Evolutionary conservation across 345 rosid genomes (phyloP).

Genomic region (Conringia planisiliqua): DNA sequence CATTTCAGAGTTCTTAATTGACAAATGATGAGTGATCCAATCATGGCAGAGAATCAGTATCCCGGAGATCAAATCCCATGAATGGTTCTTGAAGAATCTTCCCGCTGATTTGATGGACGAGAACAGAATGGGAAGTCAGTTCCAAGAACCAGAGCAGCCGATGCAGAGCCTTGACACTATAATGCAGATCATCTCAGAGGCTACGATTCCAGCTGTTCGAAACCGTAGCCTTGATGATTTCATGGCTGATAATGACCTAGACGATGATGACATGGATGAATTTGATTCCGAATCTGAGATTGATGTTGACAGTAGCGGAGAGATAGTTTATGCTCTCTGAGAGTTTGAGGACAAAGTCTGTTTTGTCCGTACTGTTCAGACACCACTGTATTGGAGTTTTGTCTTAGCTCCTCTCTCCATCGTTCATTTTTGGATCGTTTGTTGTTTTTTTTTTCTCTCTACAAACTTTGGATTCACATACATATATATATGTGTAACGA

Average conservation of each 20-base stretch:
- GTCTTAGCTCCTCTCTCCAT: slow-evolving; percentile 16
- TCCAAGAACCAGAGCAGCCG: slow-evolving; percentile 85
- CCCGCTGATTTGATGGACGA: slow-evolving; percentile 75
- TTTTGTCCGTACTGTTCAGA: slow-evolving; percentile 19
- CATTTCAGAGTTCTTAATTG: background rate
- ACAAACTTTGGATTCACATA: slow-evolving; percentile 23
- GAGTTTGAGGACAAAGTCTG: slow-evolving; percentile 7
- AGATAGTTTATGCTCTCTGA: slow-evolving; percentile 70
- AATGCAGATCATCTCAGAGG: slow-evolving; percentile 94
- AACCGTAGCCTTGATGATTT: slow-evolving; percentile 38
- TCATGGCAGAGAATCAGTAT: slow-evolving; percentile 79
- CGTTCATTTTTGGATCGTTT: slow-evolving; percentile 13
- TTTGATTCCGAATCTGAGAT: slow-evolving; percentile 80
- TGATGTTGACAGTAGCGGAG: slow-evolving; percentile 90
- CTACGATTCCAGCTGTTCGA: slow-evolving; percentile 71
- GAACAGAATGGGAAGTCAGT: slow-evolving; percentile 49
- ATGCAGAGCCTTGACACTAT: slow-evolving; percentile 74
- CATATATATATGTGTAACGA: slow-evolving; percentile 3
- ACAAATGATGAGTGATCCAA: background rate
- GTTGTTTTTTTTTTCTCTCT: background rate
- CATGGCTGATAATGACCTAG: slow-evolving; percentile 53
- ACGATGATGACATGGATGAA: slow-evolving; percentile 75
- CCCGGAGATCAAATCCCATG: slow-evolving; percentile 64
- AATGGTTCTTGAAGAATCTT: slow-evolving; percentile 91
- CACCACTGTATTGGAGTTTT: slow-evolving; percentile 12